Evolutionary conservation across 768 basidiomycete genomes (phyloP).

Genomic region (Tulasnella sp.): DNA sequence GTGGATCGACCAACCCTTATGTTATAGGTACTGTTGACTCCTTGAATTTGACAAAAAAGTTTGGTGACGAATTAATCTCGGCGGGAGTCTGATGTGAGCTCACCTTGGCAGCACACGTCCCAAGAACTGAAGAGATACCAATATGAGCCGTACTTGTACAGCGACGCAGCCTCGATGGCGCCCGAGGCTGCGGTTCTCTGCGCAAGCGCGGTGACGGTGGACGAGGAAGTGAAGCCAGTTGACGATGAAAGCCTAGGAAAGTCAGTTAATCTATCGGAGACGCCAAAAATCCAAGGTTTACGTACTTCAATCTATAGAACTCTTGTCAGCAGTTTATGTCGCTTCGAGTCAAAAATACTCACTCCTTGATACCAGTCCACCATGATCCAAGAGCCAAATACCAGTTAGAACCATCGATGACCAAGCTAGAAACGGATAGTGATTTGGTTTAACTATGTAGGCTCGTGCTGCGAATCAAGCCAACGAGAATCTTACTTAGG

Average conservation of each 20-base stretch:
- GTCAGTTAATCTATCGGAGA: background rate
- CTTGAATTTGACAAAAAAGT: background rate
- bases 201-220: constrained; percentile 39
- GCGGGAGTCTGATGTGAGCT: background rate
- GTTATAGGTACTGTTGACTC: constrained; percentile 46
- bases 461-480: background rate
- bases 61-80: background rate
- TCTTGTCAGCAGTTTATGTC: background rate
- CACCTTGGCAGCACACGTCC: constrained; percentile 47
- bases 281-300: background rate
- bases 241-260: constrained; percentile 33
- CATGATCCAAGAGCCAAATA: constrained; percentile 47
- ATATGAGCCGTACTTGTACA: constrained; percentile 40
- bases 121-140: constrained; percentile 53
- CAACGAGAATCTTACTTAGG: constrained; percentile 28
- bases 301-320: background rate
- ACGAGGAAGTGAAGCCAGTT: constrained; percentile 38
- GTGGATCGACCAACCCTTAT: constrained; percentile 49
- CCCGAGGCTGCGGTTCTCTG: constrained; percentile 39
- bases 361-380: constrained; percentile 48
- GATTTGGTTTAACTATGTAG: background rate
- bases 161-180: constrained; percentile 44
- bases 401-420: constrained; percentile 39
- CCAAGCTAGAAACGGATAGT: background rate
- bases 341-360: constrained; percentile 18